Base-by-base conservation (phyloP, 1,139 yeast species). In the Ashbya aceris region DNA sequence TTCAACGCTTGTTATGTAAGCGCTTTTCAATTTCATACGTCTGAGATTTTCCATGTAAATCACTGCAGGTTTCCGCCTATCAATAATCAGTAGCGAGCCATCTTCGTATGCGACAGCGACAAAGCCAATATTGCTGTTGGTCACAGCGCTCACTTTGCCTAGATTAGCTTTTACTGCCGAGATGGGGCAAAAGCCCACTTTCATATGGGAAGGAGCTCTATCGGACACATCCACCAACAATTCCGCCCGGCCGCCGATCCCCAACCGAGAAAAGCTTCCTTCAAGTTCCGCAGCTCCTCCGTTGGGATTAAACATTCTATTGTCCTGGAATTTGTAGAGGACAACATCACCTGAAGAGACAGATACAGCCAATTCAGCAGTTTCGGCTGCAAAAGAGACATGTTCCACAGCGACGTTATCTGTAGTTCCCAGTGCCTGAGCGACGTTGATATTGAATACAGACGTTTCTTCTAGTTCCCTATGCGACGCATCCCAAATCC, bases 41-140 rank as follows among this genome's bases (percentile, higher is more conserved):
- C 48, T 53, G 10, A 66, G 47, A 30, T 66, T 63, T n/a, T 70
- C 79, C 49, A 77, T 72, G 53, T 70, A 75, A 27, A 89, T 83
- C 2, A 85, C 69, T 0, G 87, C 86, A 1, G 95, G 95, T 0
- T 94, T 95, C 46, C 96, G 71, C 44, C 86, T 71, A 62, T 91
- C 97, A 48, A 93, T 67, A 0, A 91, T 80, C 3, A 82, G 64
- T 28, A 91, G 52, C 34, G 78, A 71, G 20, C 98, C 98, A 10
- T 81, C 75, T 39, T 73, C 73, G 60, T 84, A 87, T 0, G 84
- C 95, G 39, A 85, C 68, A 0, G 87, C 95, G 4, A 83, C 85
- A 66, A 91, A 87, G 0, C 96, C 96, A 40, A 86, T 70, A 49
- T 83, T 75, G 49, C 89, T 79, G 61, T 83, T 74, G 43, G 73